A percentile compares a stretch with the other conserved stretches of the same genome.
These are phyloP conservation scores for Curvularia spicifera DNA, from an alignment of 2,329 filamentous ascomycete genomes.

Conservation along the genomic window DNA sequence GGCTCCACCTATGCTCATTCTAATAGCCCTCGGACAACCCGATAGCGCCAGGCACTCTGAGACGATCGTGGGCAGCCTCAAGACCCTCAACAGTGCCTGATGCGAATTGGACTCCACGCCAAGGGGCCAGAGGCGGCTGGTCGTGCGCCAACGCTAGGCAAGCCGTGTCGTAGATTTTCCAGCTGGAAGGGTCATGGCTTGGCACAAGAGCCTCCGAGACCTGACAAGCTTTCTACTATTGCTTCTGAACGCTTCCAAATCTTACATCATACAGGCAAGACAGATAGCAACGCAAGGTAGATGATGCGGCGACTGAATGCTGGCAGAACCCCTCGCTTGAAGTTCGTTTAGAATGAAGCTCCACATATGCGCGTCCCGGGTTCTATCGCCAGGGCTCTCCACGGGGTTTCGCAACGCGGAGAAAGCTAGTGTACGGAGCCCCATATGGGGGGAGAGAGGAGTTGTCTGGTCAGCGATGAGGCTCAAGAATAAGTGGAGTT, in stretches of 20 bases:
- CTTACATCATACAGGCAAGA: not conserved
- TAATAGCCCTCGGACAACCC: too few species aligned
- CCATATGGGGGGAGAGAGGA: conserved; percentile 11
- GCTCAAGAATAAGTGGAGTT: conserved; percentile 36
- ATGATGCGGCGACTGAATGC: not conserved
- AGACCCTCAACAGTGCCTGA: conserved; percentile 24
- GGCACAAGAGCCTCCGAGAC: not conserved
- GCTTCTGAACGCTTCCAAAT: conserved; percentile 7
- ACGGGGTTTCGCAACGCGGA: conserved; percentile 33
- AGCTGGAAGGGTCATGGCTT: conserved; percentile 10
- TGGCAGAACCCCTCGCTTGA: conserved; percentile 1
- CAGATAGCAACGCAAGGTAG: conserved; percentile 12
- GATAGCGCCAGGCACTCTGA: conserved; percentile 9
- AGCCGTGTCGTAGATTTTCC: conserved; percentile 6
- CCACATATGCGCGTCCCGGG: conserved; percentile 11
- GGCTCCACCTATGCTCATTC: too few species aligned
- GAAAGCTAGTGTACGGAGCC: conserved; percentile 26
- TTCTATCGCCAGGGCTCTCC: conserved; percentile 26
- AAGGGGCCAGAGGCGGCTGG: conserved; percentile 17
- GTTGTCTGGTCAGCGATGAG: conserved; percentile 27
- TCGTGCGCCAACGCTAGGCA: conserved; percentile 18
- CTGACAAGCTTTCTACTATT: conserved; percentile 10
- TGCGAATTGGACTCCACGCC: conserved; percentile 16
- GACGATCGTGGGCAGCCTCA: conserved; percentile 3
- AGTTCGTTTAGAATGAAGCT: conserved; percentile 2